Conservation (phyloP, 2,329 filamentous ascomycete species). For the Dactylellina drechsleri region DNA sequence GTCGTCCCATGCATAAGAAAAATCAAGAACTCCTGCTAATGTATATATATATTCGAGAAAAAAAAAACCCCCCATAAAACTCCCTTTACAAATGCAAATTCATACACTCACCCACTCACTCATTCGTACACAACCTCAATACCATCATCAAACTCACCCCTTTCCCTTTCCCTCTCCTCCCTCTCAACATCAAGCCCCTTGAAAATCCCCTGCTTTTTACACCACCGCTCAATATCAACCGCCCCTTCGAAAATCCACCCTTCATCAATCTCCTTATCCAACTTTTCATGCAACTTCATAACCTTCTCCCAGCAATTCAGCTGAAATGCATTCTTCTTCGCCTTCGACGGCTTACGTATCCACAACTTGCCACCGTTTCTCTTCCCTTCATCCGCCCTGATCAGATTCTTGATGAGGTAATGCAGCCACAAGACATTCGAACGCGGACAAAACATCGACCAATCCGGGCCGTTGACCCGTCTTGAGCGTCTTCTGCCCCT, state of each 20-base stretch:
- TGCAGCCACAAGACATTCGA: conserved; percentile 49
- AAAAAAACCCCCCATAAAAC: too few relatives aligned
- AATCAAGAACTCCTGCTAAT: too few relatives aligned
- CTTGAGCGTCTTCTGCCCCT: conserved; percentile 3
- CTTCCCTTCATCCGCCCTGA: conserved; percentile 21
- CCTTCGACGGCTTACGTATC: conserved; percentile 33
- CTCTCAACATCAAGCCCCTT: conserved; percentile 29
- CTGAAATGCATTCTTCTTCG: conserved; percentile 42
- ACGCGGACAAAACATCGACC: conserved; percentile 28
- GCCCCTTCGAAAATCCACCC: conserved; percentile 21
- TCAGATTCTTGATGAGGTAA: conserved; percentile 29
- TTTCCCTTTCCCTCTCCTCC: conserved; percentile 9
- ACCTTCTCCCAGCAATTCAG: conserved; percentile 25
- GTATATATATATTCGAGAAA: too few relatives aligned
- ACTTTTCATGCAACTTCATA: conserved; percentile 31
- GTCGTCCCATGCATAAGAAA: too few relatives aligned
- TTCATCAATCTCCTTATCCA: conserved; percentile 43
- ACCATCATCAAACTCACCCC: not conserved
- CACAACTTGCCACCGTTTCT: conserved; percentile 37
- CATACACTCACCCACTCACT: too few relatives aligned
- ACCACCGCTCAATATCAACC: conserved; percentile 39
- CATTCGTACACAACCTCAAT: not conserved
- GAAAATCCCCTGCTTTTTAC: conserved; percentile 25
- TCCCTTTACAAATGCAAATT: too few relatives aligned
- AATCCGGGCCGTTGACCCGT: conserved; percentile 37